Conservation (phyloP, 2,329 filamentous ascomycete genomes). For the Trichoderma guizhouense region DNA sequence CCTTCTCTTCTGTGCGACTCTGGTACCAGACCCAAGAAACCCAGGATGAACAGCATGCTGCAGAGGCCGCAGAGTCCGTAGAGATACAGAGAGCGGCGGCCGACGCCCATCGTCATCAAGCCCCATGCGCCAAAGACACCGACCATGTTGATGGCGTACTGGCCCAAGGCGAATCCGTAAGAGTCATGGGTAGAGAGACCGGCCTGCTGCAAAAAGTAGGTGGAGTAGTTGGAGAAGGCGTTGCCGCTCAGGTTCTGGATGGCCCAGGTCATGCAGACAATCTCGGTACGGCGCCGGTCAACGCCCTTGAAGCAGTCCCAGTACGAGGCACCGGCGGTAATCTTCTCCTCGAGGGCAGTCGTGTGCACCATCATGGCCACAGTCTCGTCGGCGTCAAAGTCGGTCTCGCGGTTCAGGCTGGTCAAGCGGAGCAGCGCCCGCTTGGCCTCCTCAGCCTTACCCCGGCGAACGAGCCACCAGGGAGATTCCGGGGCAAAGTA, state of each 20-base stretch:
- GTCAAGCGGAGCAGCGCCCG: conserved; percentile 63
- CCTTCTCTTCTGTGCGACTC: conserved; percentile 54
- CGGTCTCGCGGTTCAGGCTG: conserved; percentile 58
- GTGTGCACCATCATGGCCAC: conserved; percentile 92
- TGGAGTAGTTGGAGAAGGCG: conserved; percentile 63
- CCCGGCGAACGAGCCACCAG: conserved; percentile 73
- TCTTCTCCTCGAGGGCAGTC: conserved; percentile 72
- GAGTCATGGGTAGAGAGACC: conserved; percentile 50
- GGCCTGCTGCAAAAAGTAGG: conserved; percentile 60
- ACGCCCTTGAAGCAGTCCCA: conserved; percentile 79
- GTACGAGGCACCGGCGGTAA: conserved; percentile 71
- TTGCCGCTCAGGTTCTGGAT: conserved; percentile 63
- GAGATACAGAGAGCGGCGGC: conserved; percentile 72
- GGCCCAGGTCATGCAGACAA: conserved; percentile 62
- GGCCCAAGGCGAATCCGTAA: conserved; percentile 60
- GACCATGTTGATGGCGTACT: conserved; percentile 71
- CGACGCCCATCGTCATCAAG: conserved; percentile 71
- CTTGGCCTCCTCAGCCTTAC: conserved; percentile 63
- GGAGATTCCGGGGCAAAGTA: conserved; percentile 67
- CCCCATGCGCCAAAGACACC: conserved; percentile 81
- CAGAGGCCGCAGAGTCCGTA: conserved; percentile 72
- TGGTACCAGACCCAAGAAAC: conserved; percentile 75
- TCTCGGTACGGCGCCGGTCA: conserved; percentile 73
- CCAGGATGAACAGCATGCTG: conserved; percentile 75
- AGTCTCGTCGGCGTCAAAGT: conserved; percentile 79